Base-by-base conservation (phyloP, 176 grass and related monocot species). In the Eremochloa ophiuroides region DNA sequence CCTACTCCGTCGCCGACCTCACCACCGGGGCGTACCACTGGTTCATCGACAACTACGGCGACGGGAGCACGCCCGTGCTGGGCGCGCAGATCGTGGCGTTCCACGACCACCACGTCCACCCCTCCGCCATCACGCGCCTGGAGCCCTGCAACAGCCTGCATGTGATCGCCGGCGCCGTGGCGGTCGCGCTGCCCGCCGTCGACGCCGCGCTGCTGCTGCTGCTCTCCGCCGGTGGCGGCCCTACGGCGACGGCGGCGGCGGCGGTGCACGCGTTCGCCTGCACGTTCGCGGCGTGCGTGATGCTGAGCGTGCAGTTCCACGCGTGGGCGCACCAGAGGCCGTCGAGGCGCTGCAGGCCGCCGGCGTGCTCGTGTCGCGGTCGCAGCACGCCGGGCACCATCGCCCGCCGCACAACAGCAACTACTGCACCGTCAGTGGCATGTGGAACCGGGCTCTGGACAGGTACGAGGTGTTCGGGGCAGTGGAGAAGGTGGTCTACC, bases 271-370 rank as follows among this genome's bases (percentile, higher is more conserved):
- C 87, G 17, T 94, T 92, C 60, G 46, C 83, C 17, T 83, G 80
- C 4, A 28, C 25, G 60, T 86, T 86, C 87, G 91, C 91, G 4
- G 82, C 79, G 8, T 94, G 85, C 82, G 62, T 94, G 20, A 83
- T 87, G 83, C 60, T 97, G 58, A 97, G 91, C 87, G 91, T 94
- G 85, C 94, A 97, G 87, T 97, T 92, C 85, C 94, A 97, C 84
- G 40, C 87, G 18, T 97, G 89, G 91, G 84, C 91, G 26, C 94
- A 97, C 76, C 89, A 87, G 83, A 92, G 79, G 78, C 77, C 20
- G 53, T 12, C 38, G 83, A 22, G 60, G 94, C 94, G 53, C 37
- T 97, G 76, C 94, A 97, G 87, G 68, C 27, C 58, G 85, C 87
- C 23, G 89, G 94, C 16, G 89, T 94, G 76, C 87, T 97, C 18